These are phyloP conservation scores for Ceratonia siliqua DNA, from an alignment of 306 rosid genomes.

Conservation along the genomic window DNA sequence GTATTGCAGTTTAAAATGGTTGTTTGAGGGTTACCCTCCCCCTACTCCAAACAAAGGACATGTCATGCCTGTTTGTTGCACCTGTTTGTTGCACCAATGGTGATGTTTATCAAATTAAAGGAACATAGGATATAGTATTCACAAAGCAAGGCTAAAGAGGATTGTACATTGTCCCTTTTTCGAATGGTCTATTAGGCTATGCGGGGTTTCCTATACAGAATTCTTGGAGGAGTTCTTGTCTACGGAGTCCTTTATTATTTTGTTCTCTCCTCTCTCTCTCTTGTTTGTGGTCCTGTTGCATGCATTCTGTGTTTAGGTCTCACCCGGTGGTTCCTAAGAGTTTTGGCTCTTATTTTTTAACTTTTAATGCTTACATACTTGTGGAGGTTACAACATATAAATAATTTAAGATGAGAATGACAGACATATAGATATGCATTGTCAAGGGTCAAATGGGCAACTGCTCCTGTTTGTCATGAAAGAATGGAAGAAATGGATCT, in stretches of 20 bases:
- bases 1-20: conserved; percentile 5
- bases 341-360: background rate
- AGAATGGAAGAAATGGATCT: background rate
- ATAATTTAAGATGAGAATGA: background rate
- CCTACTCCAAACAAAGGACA: background rate
- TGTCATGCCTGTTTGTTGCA: too few species aligned
- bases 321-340: background rate
- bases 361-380: background rate
- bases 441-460: background rate
- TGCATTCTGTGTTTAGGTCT: background rate
- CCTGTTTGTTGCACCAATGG: background rate
- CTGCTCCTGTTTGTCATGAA: background rate
- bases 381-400: background rate
- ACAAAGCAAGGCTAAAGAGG: conserved; percentile 1
- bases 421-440: background rate
- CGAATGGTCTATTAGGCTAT: background rate
- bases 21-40: conserved; percentile 9
- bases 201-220: background rate
- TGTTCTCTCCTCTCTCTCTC: background rate
- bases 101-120: background rate
- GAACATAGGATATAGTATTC: background rate
- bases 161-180: background rate
- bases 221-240: background rate
- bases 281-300: background rate
- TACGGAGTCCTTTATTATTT: background rate